Evolutionary conservation across 2,329 filamentous ascomycete genomes (phyloP).

Genomic region (Talaromyces sp.): DNA sequence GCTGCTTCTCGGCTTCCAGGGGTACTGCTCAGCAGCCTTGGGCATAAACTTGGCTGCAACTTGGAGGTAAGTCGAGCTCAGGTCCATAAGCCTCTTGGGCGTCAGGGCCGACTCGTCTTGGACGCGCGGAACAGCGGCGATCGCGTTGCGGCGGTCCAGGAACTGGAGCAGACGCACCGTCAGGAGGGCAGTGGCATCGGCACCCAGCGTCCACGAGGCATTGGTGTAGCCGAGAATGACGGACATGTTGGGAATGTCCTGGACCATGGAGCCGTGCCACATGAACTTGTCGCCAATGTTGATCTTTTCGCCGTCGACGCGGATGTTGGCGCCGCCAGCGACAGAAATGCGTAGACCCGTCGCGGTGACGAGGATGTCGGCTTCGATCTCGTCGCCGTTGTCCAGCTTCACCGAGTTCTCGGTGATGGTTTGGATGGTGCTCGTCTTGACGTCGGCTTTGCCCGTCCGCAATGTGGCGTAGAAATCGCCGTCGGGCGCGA

Average conservation of each 20-base stretch:
- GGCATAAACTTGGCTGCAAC: slow-evolving; percentile 29
- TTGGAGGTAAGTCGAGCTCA: slow-evolving; percentile 39
- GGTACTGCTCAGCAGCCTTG: slow-evolving; percentile 33
- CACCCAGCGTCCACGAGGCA: slow-evolving; percentile 42
- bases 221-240: slow-evolving; percentile 42
- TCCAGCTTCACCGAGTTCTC: slow-evolving; percentile 45
- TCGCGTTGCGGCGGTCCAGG: slow-evolving; percentile 22
- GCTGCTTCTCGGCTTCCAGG: slow-evolving; percentile 35
- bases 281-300: slow-evolving; percentile 31
- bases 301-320: slow-evolving; percentile 34
- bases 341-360: slow-evolving; percentile 40
- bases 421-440: slow-evolving; percentile 49
- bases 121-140: slow-evolving; percentile 25
- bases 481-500: slow-evolving; percentile 59
- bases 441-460: slow-evolving; percentile 51
- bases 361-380: slow-evolving; percentile 42
- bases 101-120: slow-evolving; percentile 19
- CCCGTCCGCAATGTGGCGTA: slow-evolving; percentile 49
- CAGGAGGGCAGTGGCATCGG: slow-evolving; percentile 39
- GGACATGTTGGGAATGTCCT: slow-evolving; percentile 39
- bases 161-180: slow-evolving; percentile 31
- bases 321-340: slow-evolving; percentile 30
- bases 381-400: slow-evolving; percentile 36
- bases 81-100: slow-evolving; percentile 23
- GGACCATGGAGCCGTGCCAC: slow-evolving; percentile 42